A percentile compares a stretch with the other conserved stretches of the same genome.
phyloP scores from a whole-genome alignment of 2,329 filamentous ascomycete species.

The Ophiostoma sp. region DNA sequence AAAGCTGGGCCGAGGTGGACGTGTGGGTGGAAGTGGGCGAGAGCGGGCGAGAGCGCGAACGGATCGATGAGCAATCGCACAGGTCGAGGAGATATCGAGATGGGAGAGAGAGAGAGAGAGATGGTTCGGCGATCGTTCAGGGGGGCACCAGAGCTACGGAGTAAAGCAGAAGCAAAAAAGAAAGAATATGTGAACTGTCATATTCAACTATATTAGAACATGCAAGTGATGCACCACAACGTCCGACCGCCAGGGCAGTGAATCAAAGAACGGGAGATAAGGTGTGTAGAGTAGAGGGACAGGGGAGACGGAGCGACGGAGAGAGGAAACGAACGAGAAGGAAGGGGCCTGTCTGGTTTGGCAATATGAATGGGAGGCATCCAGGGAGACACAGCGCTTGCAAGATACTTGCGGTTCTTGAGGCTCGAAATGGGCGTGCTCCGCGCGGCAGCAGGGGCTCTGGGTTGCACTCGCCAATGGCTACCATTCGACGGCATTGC shows the following conservation, averaged over 20 bases:
- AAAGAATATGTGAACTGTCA: not conserved
- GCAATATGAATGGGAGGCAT: not conserved
- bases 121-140: not conserved
- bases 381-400: too few species aligned
- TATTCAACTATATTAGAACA: not conserved
- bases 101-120: not conserved
- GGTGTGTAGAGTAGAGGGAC: not conserved
- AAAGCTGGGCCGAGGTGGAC: not conserved
- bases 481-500: not conserved
- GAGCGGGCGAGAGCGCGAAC: not conserved
- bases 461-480: not conserved
- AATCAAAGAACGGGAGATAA: too few species aligned
- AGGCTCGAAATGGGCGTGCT: conserved; percentile 1
- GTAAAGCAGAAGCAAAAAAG: not conserved
- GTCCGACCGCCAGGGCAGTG: not conserved
- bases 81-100: not conserved
- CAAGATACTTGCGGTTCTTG: not conserved
- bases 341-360: not conserved
- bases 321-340: not conserved
- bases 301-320: not conserved
- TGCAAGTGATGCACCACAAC: not conserved
- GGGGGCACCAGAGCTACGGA: not conserved
- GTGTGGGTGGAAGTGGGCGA: not conserved
- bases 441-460: not conserved
- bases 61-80: not conserved